These are phyloP conservation scores for Saxophila tyrrhenica DNA, from an alignment of 495 filamentous ascomycete species.

Conservation along the genomic window DNA sequence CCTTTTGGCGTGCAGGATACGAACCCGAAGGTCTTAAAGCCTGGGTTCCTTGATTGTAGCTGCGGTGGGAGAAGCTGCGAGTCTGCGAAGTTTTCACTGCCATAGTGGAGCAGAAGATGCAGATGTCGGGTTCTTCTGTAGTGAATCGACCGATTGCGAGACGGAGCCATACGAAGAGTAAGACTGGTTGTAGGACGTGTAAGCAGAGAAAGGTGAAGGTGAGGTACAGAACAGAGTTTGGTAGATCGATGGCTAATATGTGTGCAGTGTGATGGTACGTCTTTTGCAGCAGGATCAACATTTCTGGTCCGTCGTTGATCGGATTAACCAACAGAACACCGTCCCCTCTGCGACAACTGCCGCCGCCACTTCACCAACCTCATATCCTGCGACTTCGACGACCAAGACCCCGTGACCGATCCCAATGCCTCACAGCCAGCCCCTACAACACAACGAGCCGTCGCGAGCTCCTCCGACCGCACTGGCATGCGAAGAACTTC, in stretches of 20 bases:
- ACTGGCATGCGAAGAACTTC: not conserved
- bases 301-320: too few species aligned
- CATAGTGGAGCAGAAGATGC: too few species aligned
- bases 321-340: not conserved
- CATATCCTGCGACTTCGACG: slow-evolving; percentile 10
- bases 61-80: too few species aligned
- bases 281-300: too few species aligned
- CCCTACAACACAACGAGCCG: not conserved
- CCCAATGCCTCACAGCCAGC: not conserved
- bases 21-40: slow-evolving; percentile 2
- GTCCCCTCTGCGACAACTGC: slow-evolving; percentile 6
- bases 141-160: slow-evolving; percentile 1
- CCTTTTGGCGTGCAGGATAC: too few species aligned
- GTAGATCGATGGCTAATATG: not conserved
- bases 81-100: too few species aligned
- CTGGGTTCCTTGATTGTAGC: not conserved
- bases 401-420: slow-evolving; percentile 4
- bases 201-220: slow-evolving; percentile 11
- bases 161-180: slow-evolving; percentile 9
- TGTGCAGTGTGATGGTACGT: slow-evolving; percentile 4
- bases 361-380: slow-evolving; percentile 8
- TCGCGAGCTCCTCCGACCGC: not conserved
- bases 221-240: not conserved
- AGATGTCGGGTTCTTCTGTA: not conserved
- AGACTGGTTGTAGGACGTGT: slow-evolving; percentile 10